Conservation (phyloP, 129 eudicot species). For the Pseudognaphalium luteoalbum region DNA sequence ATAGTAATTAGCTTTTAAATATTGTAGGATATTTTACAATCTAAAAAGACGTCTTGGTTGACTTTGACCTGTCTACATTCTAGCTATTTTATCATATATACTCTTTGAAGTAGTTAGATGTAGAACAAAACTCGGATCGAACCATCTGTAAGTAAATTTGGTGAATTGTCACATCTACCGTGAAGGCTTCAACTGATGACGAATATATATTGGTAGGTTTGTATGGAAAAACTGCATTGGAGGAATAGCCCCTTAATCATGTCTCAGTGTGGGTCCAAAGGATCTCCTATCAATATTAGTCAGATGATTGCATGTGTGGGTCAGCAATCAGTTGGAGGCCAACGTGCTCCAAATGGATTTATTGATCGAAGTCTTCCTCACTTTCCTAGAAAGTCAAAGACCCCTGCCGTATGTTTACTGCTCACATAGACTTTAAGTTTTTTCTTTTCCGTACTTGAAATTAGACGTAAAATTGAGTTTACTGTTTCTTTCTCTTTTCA, state of each 20-base stretch:
- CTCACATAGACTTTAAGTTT: not conserved
- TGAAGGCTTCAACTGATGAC: not conserved
- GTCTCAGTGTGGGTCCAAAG: slow-evolving; percentile 99
- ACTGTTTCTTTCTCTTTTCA: not conserved
- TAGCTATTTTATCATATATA: not conserved
- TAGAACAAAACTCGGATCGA: not conserved
- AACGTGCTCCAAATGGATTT: slow-evolving; percentile 96
- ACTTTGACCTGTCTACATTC: not conserved
- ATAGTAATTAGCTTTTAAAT: too few species aligned
- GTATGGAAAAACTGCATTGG: slow-evolving; percentile 83
- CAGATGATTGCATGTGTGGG: slow-evolving; percentile 99
- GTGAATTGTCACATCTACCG: not conserved
- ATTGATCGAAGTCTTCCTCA: slow-evolving; percentile 92
- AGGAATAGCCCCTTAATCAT: slow-evolving; percentile 93
- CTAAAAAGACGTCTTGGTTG: too few species aligned
- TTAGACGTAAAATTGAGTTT: not conserved
- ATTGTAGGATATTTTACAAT: too few species aligned
- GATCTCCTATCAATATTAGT: slow-evolving; percentile 93
- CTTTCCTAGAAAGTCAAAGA: slow-evolving; percentile 70
- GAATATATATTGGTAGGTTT: slow-evolving; percentile 44
- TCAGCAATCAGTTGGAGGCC: slow-evolving; percentile 95
- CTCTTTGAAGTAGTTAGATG: not conserved
- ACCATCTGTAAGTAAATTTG: not conserved
- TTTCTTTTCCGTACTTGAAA: too few species aligned
- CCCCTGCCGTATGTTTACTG: slow-evolving; percentile 64